Percentiles rank a stretch among this genome's conserved stretches.
These are phyloP conservation scores for Lactuca sativa DNA, from an alignment of 129 eudicot species.

Conservation along the genomic window DNA sequence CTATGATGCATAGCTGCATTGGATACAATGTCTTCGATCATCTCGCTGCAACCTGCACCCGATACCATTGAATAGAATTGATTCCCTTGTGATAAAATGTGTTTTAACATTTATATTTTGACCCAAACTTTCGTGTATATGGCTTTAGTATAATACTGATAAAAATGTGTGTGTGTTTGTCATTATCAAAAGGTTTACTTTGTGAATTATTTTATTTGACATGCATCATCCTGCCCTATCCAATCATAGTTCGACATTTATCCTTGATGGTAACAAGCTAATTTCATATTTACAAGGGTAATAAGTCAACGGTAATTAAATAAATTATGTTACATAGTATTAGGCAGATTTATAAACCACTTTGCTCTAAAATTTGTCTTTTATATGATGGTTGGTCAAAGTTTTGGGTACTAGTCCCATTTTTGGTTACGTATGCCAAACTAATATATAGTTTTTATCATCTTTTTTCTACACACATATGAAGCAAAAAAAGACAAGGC, in stretches of 20 bases:
- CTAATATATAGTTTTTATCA: neutral
- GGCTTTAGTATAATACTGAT: neutral
- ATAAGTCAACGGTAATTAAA: neutral
- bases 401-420: neutral
- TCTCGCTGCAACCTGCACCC: too few species aligned
- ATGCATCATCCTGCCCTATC: conserved; percentile 11
- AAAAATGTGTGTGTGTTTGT: neutral
- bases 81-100: neutral
- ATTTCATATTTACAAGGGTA: neutral
- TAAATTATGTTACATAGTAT: neutral
- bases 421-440: neutral
- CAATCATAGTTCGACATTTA: conserved; percentile 23
- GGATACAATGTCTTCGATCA: too few species aligned
- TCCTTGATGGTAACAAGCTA: conserved; percentile 5
- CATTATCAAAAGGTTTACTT: conserved; percentile 32
- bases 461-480: neutral
- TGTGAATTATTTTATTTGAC: neutral
- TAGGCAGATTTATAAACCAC: neutral
- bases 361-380: too few species aligned
- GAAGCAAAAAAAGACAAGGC: too few species aligned
- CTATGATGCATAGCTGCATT: too few species aligned
- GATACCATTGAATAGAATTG: too few species aligned
- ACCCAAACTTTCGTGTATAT: neutral
- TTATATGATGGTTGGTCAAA: neutral
- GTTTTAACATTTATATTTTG: neutral